Conservation (phyloP, 345 rosid genomes). For the Salix viminalis region DNA sequence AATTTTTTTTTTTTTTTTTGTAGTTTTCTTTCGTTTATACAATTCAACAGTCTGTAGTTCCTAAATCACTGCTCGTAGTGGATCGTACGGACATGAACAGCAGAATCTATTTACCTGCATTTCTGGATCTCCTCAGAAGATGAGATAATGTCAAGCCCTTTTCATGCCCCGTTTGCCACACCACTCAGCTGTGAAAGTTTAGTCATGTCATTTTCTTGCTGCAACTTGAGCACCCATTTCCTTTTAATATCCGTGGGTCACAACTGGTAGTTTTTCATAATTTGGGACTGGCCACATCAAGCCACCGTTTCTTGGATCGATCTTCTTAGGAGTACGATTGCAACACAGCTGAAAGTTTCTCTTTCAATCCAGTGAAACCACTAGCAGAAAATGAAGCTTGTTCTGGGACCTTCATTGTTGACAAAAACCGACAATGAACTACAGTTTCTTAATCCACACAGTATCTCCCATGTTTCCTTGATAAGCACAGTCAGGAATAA, state of each 20-base stretch:
- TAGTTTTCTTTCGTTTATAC: background rate
- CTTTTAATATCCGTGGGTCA: background rate
- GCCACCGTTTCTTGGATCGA: background rate
- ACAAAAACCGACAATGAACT: background rate
- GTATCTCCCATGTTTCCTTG: background rate
- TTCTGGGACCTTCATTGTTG: background rate
- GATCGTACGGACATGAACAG: background rate
- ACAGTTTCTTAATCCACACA: background rate
- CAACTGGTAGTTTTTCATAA: background rate
- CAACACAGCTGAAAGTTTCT: background rate
- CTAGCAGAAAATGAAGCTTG: background rate
- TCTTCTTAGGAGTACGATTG: background rate
- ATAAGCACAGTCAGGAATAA: background rate
- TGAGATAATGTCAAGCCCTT: background rate
- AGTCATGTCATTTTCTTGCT: conserved; percentile 3
- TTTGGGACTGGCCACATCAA: background rate
- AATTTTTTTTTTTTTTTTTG: too few relatives aligned
- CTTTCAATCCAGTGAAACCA: background rate
- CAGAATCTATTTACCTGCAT: background rate
- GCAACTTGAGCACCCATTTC: background rate
- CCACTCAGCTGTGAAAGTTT: background rate
- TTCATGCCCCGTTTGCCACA: background rate
- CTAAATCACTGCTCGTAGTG: background rate
- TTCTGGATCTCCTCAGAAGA: too few relatives aligned
- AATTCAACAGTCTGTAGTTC: background rate